phyloP scores from a whole-genome alignment of 2,329 filamentous ascomycete species.

The Chlorencoelia australis region DNA sequence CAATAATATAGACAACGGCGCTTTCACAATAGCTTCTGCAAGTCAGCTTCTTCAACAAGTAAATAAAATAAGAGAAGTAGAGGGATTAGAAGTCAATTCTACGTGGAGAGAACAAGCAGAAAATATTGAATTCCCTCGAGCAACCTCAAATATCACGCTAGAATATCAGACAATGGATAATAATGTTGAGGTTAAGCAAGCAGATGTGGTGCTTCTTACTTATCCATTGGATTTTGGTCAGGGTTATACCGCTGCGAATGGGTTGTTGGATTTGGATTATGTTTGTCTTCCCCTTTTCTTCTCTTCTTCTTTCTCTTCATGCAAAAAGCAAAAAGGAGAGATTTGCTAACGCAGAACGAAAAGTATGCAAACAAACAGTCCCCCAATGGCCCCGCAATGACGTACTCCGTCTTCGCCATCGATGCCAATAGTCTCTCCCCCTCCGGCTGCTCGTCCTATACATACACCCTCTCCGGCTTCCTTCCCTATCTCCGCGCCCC shows the following conservation, averaged over 20 bases:
- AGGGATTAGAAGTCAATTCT: constrained; percentile 34
- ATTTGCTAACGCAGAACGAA: constrained; percentile 8
- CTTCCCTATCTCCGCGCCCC: constrained; percentile 55
- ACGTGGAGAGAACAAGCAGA: constrained; percentile 47
- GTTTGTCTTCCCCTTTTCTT: constrained; percentile 25
- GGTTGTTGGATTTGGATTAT: constrained; percentile 48
- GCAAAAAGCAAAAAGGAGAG: background rate
- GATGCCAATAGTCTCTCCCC: constrained; percentile 54
- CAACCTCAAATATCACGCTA: constrained; percentile 47
- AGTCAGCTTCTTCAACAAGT: constrained; percentile 39
- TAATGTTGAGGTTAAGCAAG: constrained; percentile 57
- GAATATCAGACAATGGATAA: constrained; percentile 60
- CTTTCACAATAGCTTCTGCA: constrained; percentile 45
- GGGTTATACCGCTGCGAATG: constrained; percentile 40
- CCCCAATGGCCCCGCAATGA: constrained; percentile 60
- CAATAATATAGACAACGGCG: constrained; percentile 45
- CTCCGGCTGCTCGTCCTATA: constrained; percentile 58
- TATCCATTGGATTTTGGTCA: constrained; percentile 52
- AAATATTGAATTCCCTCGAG: constrained; percentile 45
- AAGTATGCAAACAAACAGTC: constrained; percentile 59
- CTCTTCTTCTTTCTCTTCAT: background rate
- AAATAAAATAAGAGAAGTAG: constrained; percentile 15
- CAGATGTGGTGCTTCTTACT: constrained; percentile 57
- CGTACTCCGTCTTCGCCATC: constrained; percentile 59
- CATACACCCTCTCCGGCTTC: constrained; percentile 53